Conservation (phyloP, 208 protist genomes). For the Trichomonas tenax region DNA sequence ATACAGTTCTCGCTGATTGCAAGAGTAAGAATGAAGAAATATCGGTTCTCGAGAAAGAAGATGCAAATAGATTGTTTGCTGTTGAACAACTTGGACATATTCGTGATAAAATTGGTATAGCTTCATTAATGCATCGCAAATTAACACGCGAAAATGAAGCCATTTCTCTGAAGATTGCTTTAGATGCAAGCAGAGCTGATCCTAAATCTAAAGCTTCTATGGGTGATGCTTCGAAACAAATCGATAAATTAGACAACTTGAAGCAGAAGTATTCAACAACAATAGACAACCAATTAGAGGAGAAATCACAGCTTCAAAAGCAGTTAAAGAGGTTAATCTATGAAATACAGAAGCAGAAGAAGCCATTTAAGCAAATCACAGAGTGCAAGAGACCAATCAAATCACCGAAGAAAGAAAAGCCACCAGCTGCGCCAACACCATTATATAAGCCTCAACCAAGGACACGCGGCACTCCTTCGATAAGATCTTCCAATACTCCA, state of each 20-base stretch:
- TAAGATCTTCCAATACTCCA: not conserved
- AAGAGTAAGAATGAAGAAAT: not conserved
- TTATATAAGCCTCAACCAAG: not conserved
- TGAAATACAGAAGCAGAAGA: not conserved
- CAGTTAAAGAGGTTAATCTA: not conserved
- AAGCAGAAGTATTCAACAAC: not conserved
- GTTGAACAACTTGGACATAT: not conserved
- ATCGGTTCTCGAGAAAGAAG: not conserved
- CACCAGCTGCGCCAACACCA: not conserved
- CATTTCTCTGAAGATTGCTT: not conserved
- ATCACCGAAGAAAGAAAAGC: not conserved
- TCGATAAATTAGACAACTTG: not conserved
- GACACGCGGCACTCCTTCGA: not conserved
- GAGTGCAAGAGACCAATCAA: not conserved
- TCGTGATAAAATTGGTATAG: not conserved
- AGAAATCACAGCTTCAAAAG: not conserved
- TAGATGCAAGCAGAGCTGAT: not conserved
- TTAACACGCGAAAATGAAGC: not conserved
- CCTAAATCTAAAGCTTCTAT: not conserved
- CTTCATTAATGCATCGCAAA: not conserved
- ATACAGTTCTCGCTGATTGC: not conserved
- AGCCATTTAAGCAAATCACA: not conserved
- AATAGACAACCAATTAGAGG: not conserved
- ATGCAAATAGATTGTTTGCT: not conserved
- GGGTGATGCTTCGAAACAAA: not conserved